Base-by-base conservation (phyloP, 2,329 filamentous ascomycete species). In the Pseudogymnoascus destructans region DNA sequence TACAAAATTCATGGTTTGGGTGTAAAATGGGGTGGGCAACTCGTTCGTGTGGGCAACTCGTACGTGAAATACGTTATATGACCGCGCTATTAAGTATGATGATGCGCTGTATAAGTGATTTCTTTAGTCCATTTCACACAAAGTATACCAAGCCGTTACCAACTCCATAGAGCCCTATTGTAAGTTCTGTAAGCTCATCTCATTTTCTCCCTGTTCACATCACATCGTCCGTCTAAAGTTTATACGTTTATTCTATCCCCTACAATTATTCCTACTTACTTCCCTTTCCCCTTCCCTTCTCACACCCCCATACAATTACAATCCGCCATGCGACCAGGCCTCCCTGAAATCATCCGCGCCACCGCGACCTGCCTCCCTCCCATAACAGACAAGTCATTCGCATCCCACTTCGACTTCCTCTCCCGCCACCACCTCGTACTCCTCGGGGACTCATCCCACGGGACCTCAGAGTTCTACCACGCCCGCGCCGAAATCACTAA, bases 391-490 rank as follows among this genome's bases (percentile, higher is more conserved):
- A 63, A 68, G 15, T 61, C 59, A 15, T 57, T 59, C 36, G 8
- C 30, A 11, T 19, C 19, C 3, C 54, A 59, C 17, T 59, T 59
- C 52, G 58, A 59, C 35, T 59, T 59, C 15, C 52, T 59, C 42
- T 49, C 42, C 42, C 42, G 21, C 42, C 42, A 27, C 42, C 21
- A 2, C 42, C 8, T 77, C 15, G 70, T 75, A 19, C 70, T 76
- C 4, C 67, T 77, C 8, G 74, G 74, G 0, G 74, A 76, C 61
- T 73, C 70, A 32, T 76, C 72, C 60, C 77, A 79, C 65, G 77
- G 77, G 25, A 79, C 77, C 2, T 79, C 77, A 0, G 77, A 79
- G 59, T 79, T 79, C 70, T 80, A 80, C 63, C 60, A 68, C 25
- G 76, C 75, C 3, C 74, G 77, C 11, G 75, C 76, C 13, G 73